Evolutionary conservation across 1,139 yeast species (phyloP).

Genomic region (Geotrichum citri-aurantii): DNA sequence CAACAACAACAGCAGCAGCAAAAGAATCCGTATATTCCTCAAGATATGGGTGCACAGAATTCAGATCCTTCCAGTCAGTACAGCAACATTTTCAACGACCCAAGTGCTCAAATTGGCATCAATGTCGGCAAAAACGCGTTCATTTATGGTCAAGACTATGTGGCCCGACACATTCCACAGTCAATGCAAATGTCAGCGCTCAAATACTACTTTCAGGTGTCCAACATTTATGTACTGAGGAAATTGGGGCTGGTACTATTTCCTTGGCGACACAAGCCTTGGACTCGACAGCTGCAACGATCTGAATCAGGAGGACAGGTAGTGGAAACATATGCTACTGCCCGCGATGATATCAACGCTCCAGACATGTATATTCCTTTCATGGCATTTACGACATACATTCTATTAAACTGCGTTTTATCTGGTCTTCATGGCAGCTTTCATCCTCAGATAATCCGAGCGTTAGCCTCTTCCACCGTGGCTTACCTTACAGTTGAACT

Average conservation of each 20-base stretch:
- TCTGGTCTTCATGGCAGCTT: conserved; percentile 87
- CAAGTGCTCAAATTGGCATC: conserved; percentile 78
- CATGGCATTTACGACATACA: conserved; percentile 88
- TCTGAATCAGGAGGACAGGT: conserved; percentile 34
- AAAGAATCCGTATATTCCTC: conserved; percentile 9
- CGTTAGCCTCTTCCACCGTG: conserved; percentile 81
- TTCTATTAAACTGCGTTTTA: conserved; percentile 74
- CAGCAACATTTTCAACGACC: conserved; percentile 58
- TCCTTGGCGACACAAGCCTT: conserved; percentile 79
- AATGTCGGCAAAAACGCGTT: conserved; percentile 86
- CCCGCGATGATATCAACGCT: conserved; percentile 80
- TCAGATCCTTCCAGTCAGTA: conserved; percentile 20
- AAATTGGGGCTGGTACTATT: conserved; percentile 70
- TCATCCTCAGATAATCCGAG: conserved; percentile 89
- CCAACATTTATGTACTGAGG: conserved; percentile 74
- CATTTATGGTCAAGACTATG: conserved; percentile 59
- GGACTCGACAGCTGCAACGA: conserved; percentile 38
- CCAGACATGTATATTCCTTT: conserved; percentile 95
- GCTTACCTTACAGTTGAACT: conserved; percentile 77
- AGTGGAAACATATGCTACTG: conserved; percentile 57
- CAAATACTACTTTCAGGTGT: conserved; percentile 84
- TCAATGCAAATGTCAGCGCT: conserved; percentile 44
- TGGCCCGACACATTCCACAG: conserved; percentile 54
- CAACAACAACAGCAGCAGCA: conserved; percentile 18
- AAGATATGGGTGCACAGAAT: not conserved